Evolutionary conservation across 352 stramenopile genomes (phyloP).

Genomic region (Elongisporangium senticosum): DNA sequence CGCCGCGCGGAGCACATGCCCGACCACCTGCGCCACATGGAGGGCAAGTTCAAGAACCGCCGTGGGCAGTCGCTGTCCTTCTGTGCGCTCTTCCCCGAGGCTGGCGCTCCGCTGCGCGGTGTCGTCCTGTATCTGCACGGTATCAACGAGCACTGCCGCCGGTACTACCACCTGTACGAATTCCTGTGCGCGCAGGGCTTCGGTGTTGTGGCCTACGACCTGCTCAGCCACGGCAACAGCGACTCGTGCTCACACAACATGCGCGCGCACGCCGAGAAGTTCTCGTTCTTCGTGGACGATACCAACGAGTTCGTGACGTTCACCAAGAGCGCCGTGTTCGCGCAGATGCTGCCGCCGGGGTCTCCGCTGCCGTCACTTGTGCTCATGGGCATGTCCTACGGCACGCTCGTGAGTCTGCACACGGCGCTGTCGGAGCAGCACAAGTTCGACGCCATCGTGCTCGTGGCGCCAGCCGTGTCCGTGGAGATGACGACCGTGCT

Average conservation of each 20-base stretch:
- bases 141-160: slow-evolving; percentile 32
- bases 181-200: slow-evolving; percentile 34
- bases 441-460: slow-evolving; percentile 16
- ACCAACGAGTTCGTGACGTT: slow-evolving; percentile 40
- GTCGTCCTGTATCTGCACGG: slow-evolving; percentile 48
- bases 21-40: slow-evolving; percentile 20
- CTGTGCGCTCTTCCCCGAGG: slow-evolving; percentile 28
- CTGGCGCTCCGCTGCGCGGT: slow-evolving; percentile 23
- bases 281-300: slow-evolving; percentile 43
- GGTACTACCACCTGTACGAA: slow-evolving; percentile 40
- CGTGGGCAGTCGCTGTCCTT: slow-evolving; percentile 36
- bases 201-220: slow-evolving; percentile 40
- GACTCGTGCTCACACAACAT: slow-evolving; percentile 27
- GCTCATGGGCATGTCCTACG: slow-evolving; percentile 24
- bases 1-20: slow-evolving; percentile 14
- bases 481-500: slow-evolving; percentile 18
- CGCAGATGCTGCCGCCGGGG: slow-evolving; percentile 17
- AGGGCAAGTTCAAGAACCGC: slow-evolving; percentile 32
- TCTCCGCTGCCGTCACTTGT: slow-evolving; percentile 16
- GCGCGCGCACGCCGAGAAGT: slow-evolving; percentile 30
- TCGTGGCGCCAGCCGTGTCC: slow-evolving; percentile 16
- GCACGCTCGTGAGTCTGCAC: slow-evolving; percentile 27
- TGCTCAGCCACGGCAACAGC: slow-evolving; percentile 41
- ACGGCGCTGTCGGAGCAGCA: slow-evolving; percentile 20
- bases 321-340: slow-evolving; percentile 27